These are phyloP conservation scores for Gnomoniopsis sp. DNA, from an alignment of 2,329 filamentous ascomycete genomes.

Conservation along the genomic window DNA sequence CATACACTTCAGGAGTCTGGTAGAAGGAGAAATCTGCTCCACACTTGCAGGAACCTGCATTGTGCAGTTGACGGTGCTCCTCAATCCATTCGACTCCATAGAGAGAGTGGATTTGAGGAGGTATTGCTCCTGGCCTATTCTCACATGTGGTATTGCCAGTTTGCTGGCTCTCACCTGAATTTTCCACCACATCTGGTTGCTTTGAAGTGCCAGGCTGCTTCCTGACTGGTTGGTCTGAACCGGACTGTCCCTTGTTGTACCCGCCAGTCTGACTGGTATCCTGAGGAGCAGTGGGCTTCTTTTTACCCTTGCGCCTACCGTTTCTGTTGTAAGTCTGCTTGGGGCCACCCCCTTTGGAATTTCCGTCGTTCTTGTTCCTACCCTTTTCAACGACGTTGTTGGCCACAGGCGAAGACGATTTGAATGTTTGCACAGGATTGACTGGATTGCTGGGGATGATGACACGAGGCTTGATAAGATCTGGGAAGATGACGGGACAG, in stretches of 20 bases:
- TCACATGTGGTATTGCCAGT: constrained; percentile 15
- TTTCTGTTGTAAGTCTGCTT: neutral
- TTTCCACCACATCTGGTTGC: neutral
- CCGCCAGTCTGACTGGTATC: constrained; percentile 4
- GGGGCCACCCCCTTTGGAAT: neutral
- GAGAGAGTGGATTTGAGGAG: constrained; percentile 32
- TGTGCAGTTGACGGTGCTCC: constrained; percentile 36
- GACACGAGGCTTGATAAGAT: constrained; percentile 31
- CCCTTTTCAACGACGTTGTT: neutral
- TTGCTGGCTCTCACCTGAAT: constrained; percentile 1
- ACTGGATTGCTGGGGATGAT: constrained; percentile 17
- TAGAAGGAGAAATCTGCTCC: constrained; percentile 30
- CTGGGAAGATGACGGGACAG: constrained; percentile 36
- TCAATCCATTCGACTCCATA: constrained; percentile 38
- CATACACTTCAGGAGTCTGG: constrained; percentile 17
- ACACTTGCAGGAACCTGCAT: constrained; percentile 32
- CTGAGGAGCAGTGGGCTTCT: neutral
- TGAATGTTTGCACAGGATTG: neutral
- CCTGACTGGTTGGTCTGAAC: neutral
- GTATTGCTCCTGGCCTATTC: constrained; percentile 19
- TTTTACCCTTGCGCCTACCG: neutral
- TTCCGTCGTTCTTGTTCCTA: neutral
- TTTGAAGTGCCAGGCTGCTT: neutral
- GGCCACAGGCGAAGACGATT: neutral
- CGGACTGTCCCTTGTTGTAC: neutral